phyloP scores from a whole-genome alignment of 192 early-diverging fungal species.

The Rhizoclosmatium globosum region DNA sequence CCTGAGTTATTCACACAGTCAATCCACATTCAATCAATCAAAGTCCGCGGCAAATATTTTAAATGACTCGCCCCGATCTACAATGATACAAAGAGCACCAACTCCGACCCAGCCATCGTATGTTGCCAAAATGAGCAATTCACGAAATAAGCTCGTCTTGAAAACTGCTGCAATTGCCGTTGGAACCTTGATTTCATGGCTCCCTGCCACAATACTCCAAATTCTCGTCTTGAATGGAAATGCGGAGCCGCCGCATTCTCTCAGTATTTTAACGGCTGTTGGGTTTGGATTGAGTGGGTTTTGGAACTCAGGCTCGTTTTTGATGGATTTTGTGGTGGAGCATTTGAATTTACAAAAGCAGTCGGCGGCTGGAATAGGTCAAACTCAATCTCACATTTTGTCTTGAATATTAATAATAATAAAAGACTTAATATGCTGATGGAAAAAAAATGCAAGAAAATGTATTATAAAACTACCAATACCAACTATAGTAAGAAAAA shows the following conservation, averaged over 20 bases:
- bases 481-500: no score
- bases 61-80: not conserved
- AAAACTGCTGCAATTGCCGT: not conserved
- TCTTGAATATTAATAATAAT: no score
- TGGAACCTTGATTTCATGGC: constrained; percentile 14
- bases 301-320: constrained; percentile 18
- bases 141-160: not conserved
- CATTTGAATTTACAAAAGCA: not conserved
- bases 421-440: no score
- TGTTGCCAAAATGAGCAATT: not conserved
- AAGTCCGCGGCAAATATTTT: not conserved
- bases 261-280: constrained; percentile 8
- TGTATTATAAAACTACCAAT: no score
- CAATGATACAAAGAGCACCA: not conserved
- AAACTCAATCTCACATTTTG: no score
- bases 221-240: not conserved
- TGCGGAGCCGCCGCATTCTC: not conserved
- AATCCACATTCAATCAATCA: not conserved
- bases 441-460: no score
- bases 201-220: not conserved
- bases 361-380: not conserved
- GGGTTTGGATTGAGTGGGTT: constrained; percentile 7
- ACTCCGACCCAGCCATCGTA: not conserved
- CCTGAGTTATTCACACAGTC: not conserved
- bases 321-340: not conserved